Evolutionary conservation across 176 grass and related monocot species (phyloP).

Genomic region (Elymus sibiricus): DNA sequence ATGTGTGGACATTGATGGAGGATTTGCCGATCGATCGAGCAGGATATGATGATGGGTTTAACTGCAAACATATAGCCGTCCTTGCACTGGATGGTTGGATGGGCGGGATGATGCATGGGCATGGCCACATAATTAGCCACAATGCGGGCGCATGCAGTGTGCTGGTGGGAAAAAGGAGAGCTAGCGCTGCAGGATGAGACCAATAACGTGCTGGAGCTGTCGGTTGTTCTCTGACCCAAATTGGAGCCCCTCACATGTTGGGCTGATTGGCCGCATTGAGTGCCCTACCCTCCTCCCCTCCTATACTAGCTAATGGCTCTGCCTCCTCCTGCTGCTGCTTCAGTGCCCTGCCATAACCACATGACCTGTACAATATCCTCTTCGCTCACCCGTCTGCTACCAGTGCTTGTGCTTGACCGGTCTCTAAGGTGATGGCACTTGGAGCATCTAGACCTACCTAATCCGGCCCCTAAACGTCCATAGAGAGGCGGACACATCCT

Average conservation of each 20-base stretch:
- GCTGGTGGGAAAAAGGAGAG: slow-evolving; percentile 1
- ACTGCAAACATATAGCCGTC: not conserved
- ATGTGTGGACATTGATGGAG: not conserved
- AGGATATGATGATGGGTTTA: not conserved
- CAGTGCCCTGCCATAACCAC: not conserved
- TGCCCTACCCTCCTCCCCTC: not conserved
- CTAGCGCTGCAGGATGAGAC: slow-evolving; percentile 36
- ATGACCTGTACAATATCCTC: too few species aligned
- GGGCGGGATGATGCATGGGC: not conserved
- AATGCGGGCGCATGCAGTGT: not conserved
- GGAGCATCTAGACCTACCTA: too few species aligned
- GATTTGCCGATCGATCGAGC: not conserved
- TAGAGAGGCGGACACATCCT: too few species aligned
- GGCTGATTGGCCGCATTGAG: slow-evolving; percentile 27
- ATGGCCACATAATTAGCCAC: slow-evolving; percentile 21
- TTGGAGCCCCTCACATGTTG: slow-evolving; percentile 59
- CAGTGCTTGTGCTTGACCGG: too few species aligned
- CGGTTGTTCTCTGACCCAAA: slow-evolving; percentile 67
- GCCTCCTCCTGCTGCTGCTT: not conserved
- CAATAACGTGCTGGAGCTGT: slow-evolving; percentile 80
- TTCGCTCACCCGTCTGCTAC: too few species aligned
- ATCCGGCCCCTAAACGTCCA: too few species aligned
- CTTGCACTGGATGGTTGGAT: not conserved
- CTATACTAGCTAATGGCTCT: not conserved
- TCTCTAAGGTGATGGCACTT: too few species aligned